Evolutionary conservation across 1,284 basidiomycete species (phyloP).

Genomic region (Meira nashicola): DNA sequence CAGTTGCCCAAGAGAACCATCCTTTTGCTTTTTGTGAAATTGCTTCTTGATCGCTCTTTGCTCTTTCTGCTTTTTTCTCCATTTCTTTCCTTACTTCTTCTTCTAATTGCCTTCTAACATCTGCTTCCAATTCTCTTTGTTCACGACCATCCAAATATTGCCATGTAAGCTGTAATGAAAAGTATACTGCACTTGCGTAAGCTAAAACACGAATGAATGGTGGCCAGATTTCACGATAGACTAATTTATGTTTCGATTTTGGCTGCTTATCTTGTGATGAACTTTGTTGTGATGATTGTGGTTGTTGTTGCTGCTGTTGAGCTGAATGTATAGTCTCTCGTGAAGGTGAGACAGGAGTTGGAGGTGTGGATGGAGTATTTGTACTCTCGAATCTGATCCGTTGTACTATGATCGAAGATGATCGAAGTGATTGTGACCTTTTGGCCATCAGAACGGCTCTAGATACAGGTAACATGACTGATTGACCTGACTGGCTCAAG

Average conservation of each 20-base stretch:
- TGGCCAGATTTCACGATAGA: slow-evolving; percentile 44
- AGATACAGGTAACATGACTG: no score
- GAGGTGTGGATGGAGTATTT: background rate
- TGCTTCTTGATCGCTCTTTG: background rate
- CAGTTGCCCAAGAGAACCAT: background rate
- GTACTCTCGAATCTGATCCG: background rate
- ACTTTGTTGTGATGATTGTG: no score
- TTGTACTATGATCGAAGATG: no score
- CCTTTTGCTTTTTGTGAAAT: background rate
- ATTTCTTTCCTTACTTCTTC: slow-evolving; percentile 18
- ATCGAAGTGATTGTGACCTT: no score
- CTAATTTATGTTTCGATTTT: slow-evolving; percentile 29
- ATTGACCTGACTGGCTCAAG: no score
- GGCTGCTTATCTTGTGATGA: no score
- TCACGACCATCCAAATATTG: slow-evolving; percentile 34
- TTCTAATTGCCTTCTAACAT: slow-evolving; percentile 22
- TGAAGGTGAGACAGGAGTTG: background rate
- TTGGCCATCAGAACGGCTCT: no score
- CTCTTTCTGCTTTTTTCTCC: background rate
- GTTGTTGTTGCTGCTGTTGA: no score
- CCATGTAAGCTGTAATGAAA: slow-evolving; percentile 47
- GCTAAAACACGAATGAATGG: slow-evolving; percentile 44
- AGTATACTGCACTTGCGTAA: slow-evolving; percentile 45
- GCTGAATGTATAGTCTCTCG: background rate
- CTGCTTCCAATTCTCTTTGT: slow-evolving; percentile 23